Percentiles rank a stretch among this genome's conserved stretches.
Evolutionary conservation across 2,329 filamentous ascomycete genomes (phyloP).

Genomic region (Calcarisporium arbuscula): DNA sequence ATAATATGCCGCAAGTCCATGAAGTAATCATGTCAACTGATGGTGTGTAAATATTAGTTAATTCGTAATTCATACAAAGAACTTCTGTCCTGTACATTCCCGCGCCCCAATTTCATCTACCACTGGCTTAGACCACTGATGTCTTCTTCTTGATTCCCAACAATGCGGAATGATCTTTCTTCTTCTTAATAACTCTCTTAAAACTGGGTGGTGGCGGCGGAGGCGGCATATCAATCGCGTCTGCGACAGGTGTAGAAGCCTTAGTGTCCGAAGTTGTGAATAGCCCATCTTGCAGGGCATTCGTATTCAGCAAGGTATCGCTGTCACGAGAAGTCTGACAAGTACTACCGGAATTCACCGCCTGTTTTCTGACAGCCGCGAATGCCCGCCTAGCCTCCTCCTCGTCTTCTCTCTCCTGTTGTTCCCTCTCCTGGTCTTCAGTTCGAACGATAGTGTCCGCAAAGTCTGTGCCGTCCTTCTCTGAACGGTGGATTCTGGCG

Average conservation of each 20-base stretch:
- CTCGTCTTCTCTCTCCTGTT: constrained; percentile 73
- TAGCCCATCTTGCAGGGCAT: constrained; percentile 10
- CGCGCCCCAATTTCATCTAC: no score
- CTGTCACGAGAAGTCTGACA: no score
- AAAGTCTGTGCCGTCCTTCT: constrained; percentile 60
- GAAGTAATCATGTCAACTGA: no score
- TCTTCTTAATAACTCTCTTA: constrained; percentile 74
- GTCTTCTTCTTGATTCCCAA: constrained; percentile 86
- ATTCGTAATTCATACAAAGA: no score
- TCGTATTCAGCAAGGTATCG: constrained; percentile 32
- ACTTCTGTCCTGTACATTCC: no score
- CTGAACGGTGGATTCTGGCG: constrained; percentile 73
- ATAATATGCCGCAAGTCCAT: no score
- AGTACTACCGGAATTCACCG: neutral
- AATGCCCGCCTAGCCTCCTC: constrained; percentile 78
- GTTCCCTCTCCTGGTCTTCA: constrained; percentile 53
- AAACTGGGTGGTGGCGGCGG: constrained; percentile 55
- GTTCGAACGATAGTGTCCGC: constrained; percentile 46
- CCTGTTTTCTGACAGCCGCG: constrained; percentile 45
- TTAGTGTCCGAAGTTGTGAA: neutral
- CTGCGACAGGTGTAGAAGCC: constrained; percentile 12
- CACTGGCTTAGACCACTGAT: constrained; percentile 46
- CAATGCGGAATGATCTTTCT: constrained; percentile 70
- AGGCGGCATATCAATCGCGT: constrained; percentile 20
- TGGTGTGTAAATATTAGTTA: no score